Conservation (phyloP, 139 green algal genomes). For the Chlamydomonas sp. region DNA sequence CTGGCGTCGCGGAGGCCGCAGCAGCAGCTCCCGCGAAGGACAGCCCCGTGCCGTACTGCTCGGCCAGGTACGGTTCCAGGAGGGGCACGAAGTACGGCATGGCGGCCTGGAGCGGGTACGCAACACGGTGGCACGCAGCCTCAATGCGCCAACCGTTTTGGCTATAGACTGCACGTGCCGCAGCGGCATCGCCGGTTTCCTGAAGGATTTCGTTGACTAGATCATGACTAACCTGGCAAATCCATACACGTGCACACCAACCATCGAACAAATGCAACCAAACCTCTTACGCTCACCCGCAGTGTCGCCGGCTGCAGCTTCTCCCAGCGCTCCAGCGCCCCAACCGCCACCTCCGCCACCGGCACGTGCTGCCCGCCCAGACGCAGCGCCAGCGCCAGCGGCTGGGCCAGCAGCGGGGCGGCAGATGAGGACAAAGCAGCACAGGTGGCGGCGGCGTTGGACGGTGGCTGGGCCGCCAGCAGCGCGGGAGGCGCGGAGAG, state of each 20-base stretch:
- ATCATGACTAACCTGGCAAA: no score
- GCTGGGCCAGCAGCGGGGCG: background rate
- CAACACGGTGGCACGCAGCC: no score
- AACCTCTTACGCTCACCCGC: background rate
- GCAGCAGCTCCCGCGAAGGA: background rate
- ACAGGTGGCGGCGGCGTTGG: background rate
- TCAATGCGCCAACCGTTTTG: no score
- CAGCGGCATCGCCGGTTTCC: no score
- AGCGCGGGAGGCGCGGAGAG: slow-evolving; percentile 7
- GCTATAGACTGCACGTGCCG: no score
- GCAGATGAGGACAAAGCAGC: no score
- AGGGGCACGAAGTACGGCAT: slow-evolving; percentile 38
- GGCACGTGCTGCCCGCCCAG: slow-evolving; percentile 26
- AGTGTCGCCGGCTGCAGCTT: slow-evolving; percentile 20
- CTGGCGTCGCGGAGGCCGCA: background rate
- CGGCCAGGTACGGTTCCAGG: slow-evolving; percentile 30
- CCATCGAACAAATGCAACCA: background rate
- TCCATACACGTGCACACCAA: background rate
- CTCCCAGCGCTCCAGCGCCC: no score
- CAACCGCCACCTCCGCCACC: slow-evolving; percentile 24
- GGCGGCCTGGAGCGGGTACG: slow-evolving; percentile 8
- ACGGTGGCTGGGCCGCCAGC: background rate
- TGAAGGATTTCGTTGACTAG: no score
- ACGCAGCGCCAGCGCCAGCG: slow-evolving; percentile 35
- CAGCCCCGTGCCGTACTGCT: background rate